These are phyloP conservation scores for Vachellia pachyceras DNA, from an alignment of 306 rosid genomes.

Conservation along the genomic window DNA sequence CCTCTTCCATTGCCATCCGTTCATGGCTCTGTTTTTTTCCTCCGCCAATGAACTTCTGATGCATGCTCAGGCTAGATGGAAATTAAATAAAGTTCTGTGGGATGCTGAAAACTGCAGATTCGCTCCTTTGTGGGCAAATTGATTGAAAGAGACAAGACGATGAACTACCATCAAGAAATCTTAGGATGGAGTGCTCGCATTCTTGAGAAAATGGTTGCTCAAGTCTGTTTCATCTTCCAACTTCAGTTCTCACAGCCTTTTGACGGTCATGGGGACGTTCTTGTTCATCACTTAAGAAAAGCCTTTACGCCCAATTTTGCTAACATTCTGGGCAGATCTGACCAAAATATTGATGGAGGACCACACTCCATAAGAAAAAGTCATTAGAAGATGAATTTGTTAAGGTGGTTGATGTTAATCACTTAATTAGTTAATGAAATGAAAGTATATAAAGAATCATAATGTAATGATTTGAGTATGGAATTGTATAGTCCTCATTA, in stretches of 20 bases:
- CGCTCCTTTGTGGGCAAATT: constrained; percentile 91
- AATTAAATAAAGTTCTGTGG: neutral
- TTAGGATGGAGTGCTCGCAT: constrained; percentile 32
- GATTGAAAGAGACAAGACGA: constrained; percentile 85
- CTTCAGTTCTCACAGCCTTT: constrained; percentile 34
- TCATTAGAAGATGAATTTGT: too few relatives aligned
- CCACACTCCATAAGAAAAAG: neutral
- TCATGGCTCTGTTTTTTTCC: neutral
- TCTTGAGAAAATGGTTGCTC: constrained; percentile 11
- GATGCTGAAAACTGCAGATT: constrained; percentile 59
- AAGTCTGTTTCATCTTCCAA: constrained; percentile 38
- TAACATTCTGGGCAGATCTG: constrained; percentile 35
- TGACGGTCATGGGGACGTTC: constrained; percentile 37
- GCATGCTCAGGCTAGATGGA: constrained; percentile 6
- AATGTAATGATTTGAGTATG: too few relatives aligned
- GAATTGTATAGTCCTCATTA: too few relatives aligned
- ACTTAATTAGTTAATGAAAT: too few relatives aligned
- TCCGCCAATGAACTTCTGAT: constrained; percentile 41
- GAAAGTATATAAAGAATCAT: too few relatives aligned
- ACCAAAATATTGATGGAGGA: constrained; percentile 27
- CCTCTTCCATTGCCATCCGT: constrained; percentile 35
- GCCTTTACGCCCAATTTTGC: constrained; percentile 32
- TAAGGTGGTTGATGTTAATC: too few relatives aligned
- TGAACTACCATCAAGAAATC: constrained; percentile 55
- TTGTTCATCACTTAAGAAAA: constrained; percentile 36